Percentiles rank a stretch among this genome's conserved stretches.
These are phyloP conservation scores for Ustilago nuda DNA, from an alignment of 1,284 basidiomycete genomes.

Conservation along the genomic window DNA sequence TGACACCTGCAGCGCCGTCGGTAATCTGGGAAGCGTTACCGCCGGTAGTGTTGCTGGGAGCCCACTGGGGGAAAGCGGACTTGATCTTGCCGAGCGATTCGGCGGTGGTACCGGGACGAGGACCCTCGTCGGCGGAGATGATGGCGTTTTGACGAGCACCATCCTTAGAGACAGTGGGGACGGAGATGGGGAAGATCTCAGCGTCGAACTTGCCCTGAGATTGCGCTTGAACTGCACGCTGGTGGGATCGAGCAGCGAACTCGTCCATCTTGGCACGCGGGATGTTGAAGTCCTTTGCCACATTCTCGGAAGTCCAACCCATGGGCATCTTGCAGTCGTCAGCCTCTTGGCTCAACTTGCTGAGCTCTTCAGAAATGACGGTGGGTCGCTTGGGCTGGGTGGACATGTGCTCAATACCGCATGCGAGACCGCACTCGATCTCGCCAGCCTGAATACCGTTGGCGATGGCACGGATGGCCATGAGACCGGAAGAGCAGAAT, in stretches of 20 bases:
- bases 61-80: slow-evolving; percentile 89
- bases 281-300: slow-evolving; percentile 78
- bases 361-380: slow-evolving; percentile 53
- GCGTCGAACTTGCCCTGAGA: slow-evolving; percentile 77
- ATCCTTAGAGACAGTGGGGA: slow-evolving; percentile 73
- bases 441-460: slow-evolving; percentile 85
- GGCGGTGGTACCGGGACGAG: slow-evolving; percentile 80
- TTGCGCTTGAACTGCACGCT: slow-evolving; percentile 77
- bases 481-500: slow-evolving; percentile 79
- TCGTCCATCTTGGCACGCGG: slow-evolving; percentile 85
- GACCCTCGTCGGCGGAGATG: slow-evolving; percentile 83
- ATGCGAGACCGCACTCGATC: slow-evolving; percentile 84
- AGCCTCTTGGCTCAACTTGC: slow-evolving; percentile 50
- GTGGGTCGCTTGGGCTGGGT: slow-evolving; percentile 47
- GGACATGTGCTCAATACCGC: slow-evolving; percentile 85
- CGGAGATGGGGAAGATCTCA: slow-evolving; percentile 79
- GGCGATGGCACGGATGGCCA: slow-evolving; percentile 82
- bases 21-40: slow-evolving; percentile 86
- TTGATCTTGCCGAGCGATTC: slow-evolving; percentile 78
- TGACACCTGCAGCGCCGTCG: slow-evolving; percentile 85
- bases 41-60: slow-evolving; percentile 81
- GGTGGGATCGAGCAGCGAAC: slow-evolving; percentile 83
- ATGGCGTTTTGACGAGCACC: slow-evolving; percentile 74
- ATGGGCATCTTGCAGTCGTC: slow-evolving; percentile 75
- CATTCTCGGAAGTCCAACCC: slow-evolving; percentile 88